A percentile compares a stretch with the other conserved stretches of the same genome.
Conservation (phyloP, 2,329 filamentous ascomycete species). For the Phyllosticta citriasiana region DNA sequence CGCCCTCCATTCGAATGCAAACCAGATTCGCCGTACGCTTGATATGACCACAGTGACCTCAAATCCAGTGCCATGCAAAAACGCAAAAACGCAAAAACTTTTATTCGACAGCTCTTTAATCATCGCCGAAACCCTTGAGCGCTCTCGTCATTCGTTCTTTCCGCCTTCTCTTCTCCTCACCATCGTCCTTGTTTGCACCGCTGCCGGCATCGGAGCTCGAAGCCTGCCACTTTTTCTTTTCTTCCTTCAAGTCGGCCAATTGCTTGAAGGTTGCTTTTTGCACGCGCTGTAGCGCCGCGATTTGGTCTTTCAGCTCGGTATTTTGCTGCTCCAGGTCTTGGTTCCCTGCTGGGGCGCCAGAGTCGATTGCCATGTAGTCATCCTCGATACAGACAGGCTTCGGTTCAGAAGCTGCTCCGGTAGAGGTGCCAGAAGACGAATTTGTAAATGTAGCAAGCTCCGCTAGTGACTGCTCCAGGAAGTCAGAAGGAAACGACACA, state of each 20-base stretch:
- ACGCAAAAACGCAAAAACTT: background rate
- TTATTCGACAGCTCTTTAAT: background rate
- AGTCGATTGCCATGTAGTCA: constrained; percentile 30
- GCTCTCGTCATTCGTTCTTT: background rate
- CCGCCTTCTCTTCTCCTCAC: background rate
- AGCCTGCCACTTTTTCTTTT: constrained; percentile 23
- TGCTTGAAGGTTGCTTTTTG: constrained; percentile 37
- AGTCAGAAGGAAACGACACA: constrained; percentile 31
- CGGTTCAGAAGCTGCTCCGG: constrained; percentile 2
- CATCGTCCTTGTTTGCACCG: background rate
- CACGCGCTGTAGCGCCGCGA: constrained; percentile 35
- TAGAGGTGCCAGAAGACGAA: constrained; percentile 3
- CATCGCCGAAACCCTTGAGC: background rate
- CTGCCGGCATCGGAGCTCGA: constrained; percentile 22
- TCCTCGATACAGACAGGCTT: constrained; percentile 14
- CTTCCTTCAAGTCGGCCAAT: constrained; percentile 32
- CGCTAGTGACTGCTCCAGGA: constrained; percentile 28
- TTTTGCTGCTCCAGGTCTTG: constrained; percentile 1
- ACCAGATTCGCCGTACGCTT: background rate
- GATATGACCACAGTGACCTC: background rate
- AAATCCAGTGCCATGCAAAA: background rate
- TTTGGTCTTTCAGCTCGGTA: constrained; percentile 27
- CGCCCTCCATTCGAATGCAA: background rate
- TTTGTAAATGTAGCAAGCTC: constrained; percentile 23
- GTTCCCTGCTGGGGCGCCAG: background rate